Percentiles rank a stretch among this genome's conserved stretches.
Evolutionary conservation across 495 filamentous ascomycete species (phyloP).

Genomic region (Aspergillus coremiiformis): DNA sequence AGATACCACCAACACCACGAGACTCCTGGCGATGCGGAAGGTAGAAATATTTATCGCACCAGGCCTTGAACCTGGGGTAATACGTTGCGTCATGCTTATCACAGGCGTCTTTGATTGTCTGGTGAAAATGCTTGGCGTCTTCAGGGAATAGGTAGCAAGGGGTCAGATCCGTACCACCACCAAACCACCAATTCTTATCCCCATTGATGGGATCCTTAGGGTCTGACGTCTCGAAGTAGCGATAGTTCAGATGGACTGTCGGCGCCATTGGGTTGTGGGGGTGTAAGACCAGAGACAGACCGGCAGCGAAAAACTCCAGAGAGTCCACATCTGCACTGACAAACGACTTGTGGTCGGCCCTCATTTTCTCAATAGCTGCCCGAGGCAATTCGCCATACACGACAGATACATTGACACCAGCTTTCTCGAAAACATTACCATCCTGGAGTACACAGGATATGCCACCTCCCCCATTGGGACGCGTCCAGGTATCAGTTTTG

Average conservation of each 20-base stretch:
- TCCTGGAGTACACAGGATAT: conserved; percentile 93
- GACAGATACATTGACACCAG: conserved; percentile 87
- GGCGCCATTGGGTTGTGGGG: conserved; percentile 94
- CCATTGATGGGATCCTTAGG: conserved; percentile 55
- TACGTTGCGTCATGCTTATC: conserved; percentile 89
- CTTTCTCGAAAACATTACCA: conserved; percentile 96
- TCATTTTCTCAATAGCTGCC: conserved; percentile 86
- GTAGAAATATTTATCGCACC: conserved; percentile 97
- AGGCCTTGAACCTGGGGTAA: conserved; percentile 93
- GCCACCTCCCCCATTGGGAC: conserved; percentile 76
- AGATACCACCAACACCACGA: conserved; percentile 92
- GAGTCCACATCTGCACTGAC: conserved; percentile 63
- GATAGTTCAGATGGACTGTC: conserved; percentile 96
- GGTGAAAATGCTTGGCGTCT: conserved; percentile 95
- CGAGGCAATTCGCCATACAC: conserved; percentile 90
- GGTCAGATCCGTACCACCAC: conserved; percentile 89
- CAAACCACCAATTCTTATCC: conserved; percentile 90
- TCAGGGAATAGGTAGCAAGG: conserved; percentile 94
- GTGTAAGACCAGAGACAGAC: conserved; percentile 86
- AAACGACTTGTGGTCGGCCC: conserved; percentile 88
- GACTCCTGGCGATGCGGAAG: conserved; percentile 83
- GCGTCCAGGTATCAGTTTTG: conserved; percentile 74
- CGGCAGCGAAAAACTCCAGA: conserved; percentile 90
- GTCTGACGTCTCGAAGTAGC: conserved; percentile 89
- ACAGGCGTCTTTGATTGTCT: conserved; percentile 83